Conservation (phyloP, 1,139 yeast species). For the Geotrichum bryndzae region DNA sequence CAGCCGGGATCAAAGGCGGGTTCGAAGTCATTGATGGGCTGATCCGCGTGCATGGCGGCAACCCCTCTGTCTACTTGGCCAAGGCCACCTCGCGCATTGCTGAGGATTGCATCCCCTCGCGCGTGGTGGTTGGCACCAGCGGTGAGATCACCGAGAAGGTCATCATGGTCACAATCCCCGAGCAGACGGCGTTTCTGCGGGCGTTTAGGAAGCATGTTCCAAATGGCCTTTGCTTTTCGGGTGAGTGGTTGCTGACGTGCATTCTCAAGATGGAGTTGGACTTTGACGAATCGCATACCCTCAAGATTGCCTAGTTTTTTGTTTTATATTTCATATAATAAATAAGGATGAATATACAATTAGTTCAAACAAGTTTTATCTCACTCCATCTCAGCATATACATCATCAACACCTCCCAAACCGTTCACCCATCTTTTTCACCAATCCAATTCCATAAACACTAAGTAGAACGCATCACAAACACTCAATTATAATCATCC, state of each 20-base stretch:
- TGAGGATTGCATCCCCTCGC: slow-evolving; percentile 34
- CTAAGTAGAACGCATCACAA: too few relatives aligned
- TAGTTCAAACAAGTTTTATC: too few relatives aligned
- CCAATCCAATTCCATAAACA: too few relatives aligned
- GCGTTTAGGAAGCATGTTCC: slow-evolving; percentile 9
- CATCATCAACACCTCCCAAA: too few relatives aligned
- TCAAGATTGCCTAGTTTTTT: background rate
- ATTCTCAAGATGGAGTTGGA: slow-evolving; percentile 22
- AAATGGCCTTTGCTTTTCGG: slow-evolving; percentile 13
- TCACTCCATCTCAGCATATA: too few relatives aligned
- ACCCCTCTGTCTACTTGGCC: slow-evolving; percentile 16
- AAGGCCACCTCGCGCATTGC: slow-evolving; percentile 20
- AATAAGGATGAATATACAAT: background rate
- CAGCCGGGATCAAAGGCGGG: slow-evolving; percentile 66
- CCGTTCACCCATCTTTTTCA: too few relatives aligned
- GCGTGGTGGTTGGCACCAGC: slow-evolving; percentile 10
- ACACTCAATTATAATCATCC: too few relatives aligned
- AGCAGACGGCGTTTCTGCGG: slow-evolving; percentile 13
- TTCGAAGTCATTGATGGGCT: slow-evolving; percentile 54
- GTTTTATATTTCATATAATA: background rate
- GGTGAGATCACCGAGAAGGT: slow-evolving; percentile 1
- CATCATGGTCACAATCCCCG: slow-evolving; percentile 17
- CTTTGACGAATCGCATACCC: background rate
- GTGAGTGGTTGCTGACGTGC: slow-evolving; percentile 22
- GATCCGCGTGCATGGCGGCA: slow-evolving; percentile 61